Evolutionary conservation across 306 rosid genomes (phyloP).

Genomic region (Cucurbita ficifolia): DNA sequence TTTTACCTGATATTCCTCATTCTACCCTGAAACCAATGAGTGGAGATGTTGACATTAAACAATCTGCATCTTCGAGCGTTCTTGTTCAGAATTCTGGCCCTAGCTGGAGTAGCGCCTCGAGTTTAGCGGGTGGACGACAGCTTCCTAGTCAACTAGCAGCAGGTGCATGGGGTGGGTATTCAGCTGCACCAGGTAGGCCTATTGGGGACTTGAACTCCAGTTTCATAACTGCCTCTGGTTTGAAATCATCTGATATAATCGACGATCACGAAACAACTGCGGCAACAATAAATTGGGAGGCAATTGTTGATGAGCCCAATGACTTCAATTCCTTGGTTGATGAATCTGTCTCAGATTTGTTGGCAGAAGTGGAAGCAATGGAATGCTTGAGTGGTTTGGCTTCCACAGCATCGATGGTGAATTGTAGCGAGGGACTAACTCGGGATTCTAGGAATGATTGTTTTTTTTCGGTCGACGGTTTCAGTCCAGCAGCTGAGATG

Average conservation of each 20-base stretch:
- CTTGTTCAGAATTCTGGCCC: conserved; percentile 35
- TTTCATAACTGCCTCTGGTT: conserved; percentile 34
- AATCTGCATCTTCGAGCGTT: conserved; percentile 22
- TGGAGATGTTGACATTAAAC: conserved; percentile 17
- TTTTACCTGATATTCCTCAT: conserved; percentile 15
- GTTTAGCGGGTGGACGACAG: conserved; percentile 25
- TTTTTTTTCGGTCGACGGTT: conserved; percentile 45
- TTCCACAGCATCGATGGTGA: conserved; percentile 54
- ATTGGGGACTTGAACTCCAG: conserved; percentile 47
- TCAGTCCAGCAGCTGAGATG: conserved; percentile 56
- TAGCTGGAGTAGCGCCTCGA: conserved; percentile 49
- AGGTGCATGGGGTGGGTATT: conserved; percentile 27
- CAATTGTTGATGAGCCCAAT: conserved; percentile 43
- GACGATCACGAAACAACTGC: conserved; percentile 24
- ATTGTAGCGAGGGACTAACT: conserved; percentile 43
- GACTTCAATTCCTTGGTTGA: conserved; percentile 54
- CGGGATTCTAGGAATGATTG: conserved; percentile 60
- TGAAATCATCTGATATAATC: conserved; percentile 23
- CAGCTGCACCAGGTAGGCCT: conserved; percentile 28
- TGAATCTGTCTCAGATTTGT: conserved; percentile 86
- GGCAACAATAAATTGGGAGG: conserved; percentile 52
- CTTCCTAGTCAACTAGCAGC: conserved; percentile 15
- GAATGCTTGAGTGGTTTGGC: conserved; percentile 73
- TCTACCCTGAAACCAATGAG: conserved; percentile 1
- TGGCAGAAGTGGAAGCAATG: conserved; percentile 99